phyloP scores from a whole-genome alignment of 2,329 filamentous ascomycete species.

The Penicillium sp. region DNA sequence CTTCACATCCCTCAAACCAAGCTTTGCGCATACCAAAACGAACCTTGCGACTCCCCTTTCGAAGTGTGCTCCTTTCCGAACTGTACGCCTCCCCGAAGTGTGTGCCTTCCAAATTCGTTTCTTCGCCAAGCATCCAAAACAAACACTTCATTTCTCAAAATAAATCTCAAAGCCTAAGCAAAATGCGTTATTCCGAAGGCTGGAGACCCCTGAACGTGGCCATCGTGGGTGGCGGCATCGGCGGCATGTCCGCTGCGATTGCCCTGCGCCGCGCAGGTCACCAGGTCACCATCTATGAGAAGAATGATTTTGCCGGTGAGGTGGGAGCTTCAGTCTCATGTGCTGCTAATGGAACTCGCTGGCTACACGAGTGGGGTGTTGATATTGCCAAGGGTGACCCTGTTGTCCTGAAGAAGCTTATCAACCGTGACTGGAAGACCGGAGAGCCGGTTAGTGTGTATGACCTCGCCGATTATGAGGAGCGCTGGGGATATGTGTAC shows the following conservation, averaged over 20 bases:
- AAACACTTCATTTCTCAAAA: background rate
- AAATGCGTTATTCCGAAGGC: slow-evolving; percentile 13
- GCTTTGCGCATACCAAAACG: background rate
- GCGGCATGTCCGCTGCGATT: slow-evolving; percentile 53
- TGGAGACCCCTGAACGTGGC: slow-evolving; percentile 51
- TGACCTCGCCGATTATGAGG: slow-evolving; percentile 63
- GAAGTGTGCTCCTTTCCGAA: background rate
- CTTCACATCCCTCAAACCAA: background rate
- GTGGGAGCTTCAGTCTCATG: slow-evolving; percentile 68
- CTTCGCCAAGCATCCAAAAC: no score
- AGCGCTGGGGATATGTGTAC: slow-evolving; percentile 65
- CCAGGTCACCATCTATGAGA: slow-evolving; percentile 64
- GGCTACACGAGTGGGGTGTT: slow-evolving; percentile 68
- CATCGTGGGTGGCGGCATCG: slow-evolving; percentile 55
- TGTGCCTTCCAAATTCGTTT: no score
- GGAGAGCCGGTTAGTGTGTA: slow-evolving; percentile 66
- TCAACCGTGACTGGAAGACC: slow-evolving; percentile 70
- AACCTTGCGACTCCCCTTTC: background rate
- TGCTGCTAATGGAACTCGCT: slow-evolving; percentile 68
- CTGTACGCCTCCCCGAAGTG: background rate
- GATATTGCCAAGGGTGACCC: slow-evolving; percentile 65
- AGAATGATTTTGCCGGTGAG: slow-evolving; percentile 65
- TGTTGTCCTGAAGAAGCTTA: slow-evolving; percentile 65
- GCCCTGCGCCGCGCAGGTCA: slow-evolving; percentile 56
- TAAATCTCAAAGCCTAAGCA: background rate